A percentile compares a stretch with the other conserved stretches of the same genome.
Conservation (phyloP, 495 filamentous ascomycete species). For the Acidomyces sp. region DNA sequence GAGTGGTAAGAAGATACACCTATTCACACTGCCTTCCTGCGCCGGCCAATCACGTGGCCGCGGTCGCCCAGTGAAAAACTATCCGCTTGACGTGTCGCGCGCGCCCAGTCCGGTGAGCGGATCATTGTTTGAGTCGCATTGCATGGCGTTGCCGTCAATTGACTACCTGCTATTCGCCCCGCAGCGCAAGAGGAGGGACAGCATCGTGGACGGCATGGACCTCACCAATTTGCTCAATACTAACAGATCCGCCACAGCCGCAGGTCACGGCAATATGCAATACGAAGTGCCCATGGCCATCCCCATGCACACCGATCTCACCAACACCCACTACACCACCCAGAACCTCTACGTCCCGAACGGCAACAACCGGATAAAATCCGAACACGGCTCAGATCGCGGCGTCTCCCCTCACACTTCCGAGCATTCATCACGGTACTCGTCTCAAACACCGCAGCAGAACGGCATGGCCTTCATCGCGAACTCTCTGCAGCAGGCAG, state of each 20-base stretch:
- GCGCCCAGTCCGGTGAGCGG: neutral
- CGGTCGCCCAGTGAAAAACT: slow-evolving; percentile 1
- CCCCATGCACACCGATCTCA: slow-evolving; percentile 23
- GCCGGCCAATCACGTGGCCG: slow-evolving; percentile 8
- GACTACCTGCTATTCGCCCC: slow-evolving; percentile 11
- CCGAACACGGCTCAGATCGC: slow-evolving; percentile 52
- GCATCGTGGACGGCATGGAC: slow-evolving; percentile 15
- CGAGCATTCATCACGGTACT: slow-evolving; percentile 50
- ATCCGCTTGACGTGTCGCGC: too few species aligned
- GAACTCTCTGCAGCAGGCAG: slow-evolving; percentile 32
- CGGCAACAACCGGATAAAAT: slow-evolving; percentile 32
- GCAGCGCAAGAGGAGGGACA: slow-evolving; percentile 20
- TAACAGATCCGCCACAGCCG: slow-evolving; percentile 18
- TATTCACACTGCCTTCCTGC: slow-evolving; percentile 4
- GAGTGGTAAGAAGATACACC: slow-evolving; percentile 12
- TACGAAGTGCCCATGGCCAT: slow-evolving; percentile 24
- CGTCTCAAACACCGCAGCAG: slow-evolving; percentile 36
- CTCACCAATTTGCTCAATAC: slow-evolving; percentile 19
- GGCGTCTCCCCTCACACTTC: slow-evolving; percentile 56
- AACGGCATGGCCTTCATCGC: slow-evolving; percentile 33
- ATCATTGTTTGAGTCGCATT: slow-evolving; percentile 3
- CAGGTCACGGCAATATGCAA: slow-evolving; percentile 22
- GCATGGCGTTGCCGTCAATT: slow-evolving; percentile 18
- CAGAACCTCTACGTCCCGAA: slow-evolving; percentile 24
- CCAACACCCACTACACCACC: slow-evolving; percentile 22